Evolutionary conservation across 805 yeast genomes (phyloP).

Genomic region (Yamadazyma sp.): DNA sequence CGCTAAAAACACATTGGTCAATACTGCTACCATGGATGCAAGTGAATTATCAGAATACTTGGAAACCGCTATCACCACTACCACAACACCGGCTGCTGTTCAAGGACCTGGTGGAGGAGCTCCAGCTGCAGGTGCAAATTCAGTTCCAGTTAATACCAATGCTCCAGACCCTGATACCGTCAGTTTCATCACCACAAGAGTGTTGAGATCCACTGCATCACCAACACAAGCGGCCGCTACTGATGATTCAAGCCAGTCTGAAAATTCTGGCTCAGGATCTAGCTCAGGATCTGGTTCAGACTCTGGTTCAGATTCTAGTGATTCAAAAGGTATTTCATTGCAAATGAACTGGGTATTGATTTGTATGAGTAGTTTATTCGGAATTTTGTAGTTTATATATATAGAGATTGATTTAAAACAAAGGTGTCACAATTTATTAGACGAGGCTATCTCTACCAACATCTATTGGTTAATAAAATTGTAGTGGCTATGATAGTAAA

Average conservation of each 20-base stretch:
- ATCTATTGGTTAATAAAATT: too few relatives aligned
- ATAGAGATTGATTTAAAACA: too few relatives aligned
- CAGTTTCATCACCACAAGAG: conserved; percentile 32
- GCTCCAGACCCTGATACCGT: conserved; percentile 17
- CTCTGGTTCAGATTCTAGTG: conserved; percentile 10
- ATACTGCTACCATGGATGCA: conserved; percentile 4
- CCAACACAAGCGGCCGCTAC: conserved; percentile 8
- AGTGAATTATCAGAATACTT: conserved; percentile 6
- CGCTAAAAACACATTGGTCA: conserved; percentile 7
- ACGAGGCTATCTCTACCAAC: too few relatives aligned
- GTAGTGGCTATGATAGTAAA: too few relatives aligned
- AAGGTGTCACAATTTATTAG: too few relatives aligned
- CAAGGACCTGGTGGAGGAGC: conserved; percentile 14
- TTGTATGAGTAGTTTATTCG: not conserved
- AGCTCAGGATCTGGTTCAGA: conserved; percentile 3
- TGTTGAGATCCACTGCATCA: conserved; percentile 20
- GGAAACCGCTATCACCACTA: conserved; percentile 11
- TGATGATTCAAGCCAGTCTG: not conserved
- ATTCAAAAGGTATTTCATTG: too few relatives aligned
- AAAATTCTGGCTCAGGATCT: conserved; percentile 5
- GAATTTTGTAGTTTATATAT: not conserved
- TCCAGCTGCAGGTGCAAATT: conserved; percentile 10
- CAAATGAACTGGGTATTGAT: too few relatives aligned
- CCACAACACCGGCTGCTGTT: conserved; percentile 15
- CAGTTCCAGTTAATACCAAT: conserved; percentile 14